Evolutionary conservation across 768 basidiomycete genomes (phyloP).

Genomic region (Calocybe indica): DNA sequence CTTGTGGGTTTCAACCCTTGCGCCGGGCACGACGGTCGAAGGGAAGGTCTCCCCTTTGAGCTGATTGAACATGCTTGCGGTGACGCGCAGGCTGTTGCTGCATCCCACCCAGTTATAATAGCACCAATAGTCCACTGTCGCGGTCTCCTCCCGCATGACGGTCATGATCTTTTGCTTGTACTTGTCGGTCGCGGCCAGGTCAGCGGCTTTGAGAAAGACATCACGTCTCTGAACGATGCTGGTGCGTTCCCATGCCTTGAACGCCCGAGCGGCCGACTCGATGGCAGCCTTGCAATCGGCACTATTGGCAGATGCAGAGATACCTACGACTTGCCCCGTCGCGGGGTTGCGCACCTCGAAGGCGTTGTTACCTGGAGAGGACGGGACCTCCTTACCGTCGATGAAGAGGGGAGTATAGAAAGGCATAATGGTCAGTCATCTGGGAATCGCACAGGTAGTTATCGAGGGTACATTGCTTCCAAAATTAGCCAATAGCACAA

Average conservation of each 20-base stretch:
- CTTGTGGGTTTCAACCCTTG: conserved; percentile 35
- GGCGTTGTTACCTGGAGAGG: conserved; percentile 24
- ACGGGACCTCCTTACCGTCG: conserved; percentile 28
- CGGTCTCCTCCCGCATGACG: conserved; percentile 32
- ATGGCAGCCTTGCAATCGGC: conserved; percentile 40
- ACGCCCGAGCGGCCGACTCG: conserved; percentile 38
- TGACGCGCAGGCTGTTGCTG: conserved; percentile 19
- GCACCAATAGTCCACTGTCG: conserved; percentile 23
- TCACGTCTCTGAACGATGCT: conserved; percentile 29
- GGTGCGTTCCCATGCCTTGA: conserved; percentile 40
- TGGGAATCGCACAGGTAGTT: not conserved
- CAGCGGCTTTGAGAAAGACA: conserved; percentile 43
- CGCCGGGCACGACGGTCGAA: conserved; percentile 35
- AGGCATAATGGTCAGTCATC: conserved; percentile 11
- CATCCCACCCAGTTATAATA: conserved; percentile 19
- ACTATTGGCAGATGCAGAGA: conserved; percentile 37
- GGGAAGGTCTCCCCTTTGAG: conserved; percentile 39
- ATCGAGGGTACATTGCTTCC: too few species aligned
- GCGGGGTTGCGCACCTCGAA: conserved; percentile 43
- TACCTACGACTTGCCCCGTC: conserved; percentile 35
- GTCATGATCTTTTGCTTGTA: conserved; percentile 29
- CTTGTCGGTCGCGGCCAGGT: conserved; percentile 34
- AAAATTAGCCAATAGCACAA: not conserved
- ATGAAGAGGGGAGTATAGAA: conserved; percentile 34
- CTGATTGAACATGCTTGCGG: conserved; percentile 27